Evolutionary conservation across 331 rosid species (phyloP).

Genomic region (Erythrophleum ivorense): DNA sequence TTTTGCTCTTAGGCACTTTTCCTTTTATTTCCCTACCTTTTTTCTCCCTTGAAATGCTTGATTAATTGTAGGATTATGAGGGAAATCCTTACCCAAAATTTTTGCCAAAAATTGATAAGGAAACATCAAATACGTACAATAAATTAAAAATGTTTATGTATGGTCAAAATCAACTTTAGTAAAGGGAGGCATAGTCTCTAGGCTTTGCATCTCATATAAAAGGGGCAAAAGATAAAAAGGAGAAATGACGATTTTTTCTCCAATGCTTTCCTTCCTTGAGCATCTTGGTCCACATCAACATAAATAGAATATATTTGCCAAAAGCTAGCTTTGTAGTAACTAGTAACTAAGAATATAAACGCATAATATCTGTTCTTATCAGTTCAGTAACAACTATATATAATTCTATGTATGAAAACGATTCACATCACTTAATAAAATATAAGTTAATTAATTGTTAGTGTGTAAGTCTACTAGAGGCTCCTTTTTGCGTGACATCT

Average conservation of each 20-base stretch:
- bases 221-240: slow-evolving; percentile 42
- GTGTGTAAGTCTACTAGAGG: slow-evolving; percentile 41
- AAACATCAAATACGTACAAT: neutral
- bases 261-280: slow-evolving; percentile 47
- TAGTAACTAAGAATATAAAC: slow-evolving; percentile 15
- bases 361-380: slow-evolving; percentile 44
- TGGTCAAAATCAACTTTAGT: slow-evolving; percentile 62
- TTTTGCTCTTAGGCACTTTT: slow-evolving; percentile 45
- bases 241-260: slow-evolving; percentile 38
- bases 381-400: slow-evolving; percentile 2
- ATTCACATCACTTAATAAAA: slow-evolving; percentile 35
- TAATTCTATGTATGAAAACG: slow-evolving; percentile 34
- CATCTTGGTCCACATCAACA: slow-evolving; percentile 58
- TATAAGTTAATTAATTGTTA: slow-evolving; percentile 34
- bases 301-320: slow-evolving; percentile 44
- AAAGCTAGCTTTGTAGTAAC: slow-evolving; percentile 29
- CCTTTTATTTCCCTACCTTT: slow-evolving; percentile 35
- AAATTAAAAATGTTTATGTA: neutral
- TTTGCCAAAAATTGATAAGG: neutral
- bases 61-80: slow-evolving; percentile 3
- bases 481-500: slow-evolving; percentile 38
- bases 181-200: slow-evolving; percentile 39
- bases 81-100: slow-evolving; percentile 8
- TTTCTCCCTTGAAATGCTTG: neutral
- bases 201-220: slow-evolving; percentile 51